Evolutionary conservation across 805 yeast species (phyloP).

Genomic region (Torulaspora quercuum): DNA sequence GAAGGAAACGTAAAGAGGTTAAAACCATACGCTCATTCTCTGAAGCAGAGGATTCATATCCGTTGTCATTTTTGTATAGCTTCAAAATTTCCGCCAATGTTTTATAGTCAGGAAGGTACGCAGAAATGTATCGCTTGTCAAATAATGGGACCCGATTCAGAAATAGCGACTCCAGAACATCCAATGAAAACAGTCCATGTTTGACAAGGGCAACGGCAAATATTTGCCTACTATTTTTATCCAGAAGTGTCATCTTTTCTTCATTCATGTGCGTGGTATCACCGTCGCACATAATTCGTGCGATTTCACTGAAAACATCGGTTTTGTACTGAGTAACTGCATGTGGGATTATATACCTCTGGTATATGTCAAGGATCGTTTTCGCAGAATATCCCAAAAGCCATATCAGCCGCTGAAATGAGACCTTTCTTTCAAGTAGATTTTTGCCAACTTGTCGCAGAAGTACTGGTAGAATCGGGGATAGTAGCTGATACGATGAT

Average conservation of each 20-base stretch:
- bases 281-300: constrained; percentile 30
- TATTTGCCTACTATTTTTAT: constrained; percentile 34
- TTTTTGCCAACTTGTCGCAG: constrained; percentile 60
- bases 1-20: constrained; percentile 27
- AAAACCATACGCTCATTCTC: constrained; percentile 30
- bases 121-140: constrained; percentile 27
- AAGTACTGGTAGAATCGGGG: constrained; percentile 74
- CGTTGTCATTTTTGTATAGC: constrained; percentile 24
- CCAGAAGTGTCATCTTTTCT: constrained; percentile 24
- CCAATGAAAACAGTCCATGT: constrained; percentile 33
- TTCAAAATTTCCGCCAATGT: constrained; percentile 36
- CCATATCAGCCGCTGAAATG: constrained; percentile 59
- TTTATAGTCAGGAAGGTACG: constrained; percentile 33
- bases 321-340: constrained; percentile 62
- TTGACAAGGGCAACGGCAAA: constrained; percentile 37
- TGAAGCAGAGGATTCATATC: constrained; percentile 8
- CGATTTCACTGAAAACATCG: constrained; percentile 48
- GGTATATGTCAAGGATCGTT: constrained; percentile 65
- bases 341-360: constrained; percentile 71
- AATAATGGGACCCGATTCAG: constrained; percentile 32
- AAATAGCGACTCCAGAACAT: constrained; percentile 32
- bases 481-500: constrained; percentile 75
- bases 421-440: constrained; percentile 46
- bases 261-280: constrained; percentile 20
- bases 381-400: constrained; percentile 59